A percentile compares a stretch with the other conserved stretches of the same genome.
These are phyloP conservation scores for cucumber (Cucumis sativus) DNA, from an alignment of 306 rosid species.

Conservation along the genomic window DNA sequence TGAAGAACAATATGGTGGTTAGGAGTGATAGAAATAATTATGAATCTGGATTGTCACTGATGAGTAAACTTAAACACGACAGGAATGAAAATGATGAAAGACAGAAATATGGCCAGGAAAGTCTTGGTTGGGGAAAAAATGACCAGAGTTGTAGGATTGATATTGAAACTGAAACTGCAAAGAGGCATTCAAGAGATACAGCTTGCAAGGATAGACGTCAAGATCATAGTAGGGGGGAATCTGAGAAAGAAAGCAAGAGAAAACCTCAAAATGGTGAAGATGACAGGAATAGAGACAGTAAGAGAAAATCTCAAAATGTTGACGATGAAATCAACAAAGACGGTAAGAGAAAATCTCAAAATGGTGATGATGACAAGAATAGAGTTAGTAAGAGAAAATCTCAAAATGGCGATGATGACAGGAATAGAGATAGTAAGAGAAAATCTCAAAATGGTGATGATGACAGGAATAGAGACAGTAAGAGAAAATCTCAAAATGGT, in stretches of 20 bases:
- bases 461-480: neutral
- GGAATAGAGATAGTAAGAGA: no score
- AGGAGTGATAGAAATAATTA: constrained; percentile 26
- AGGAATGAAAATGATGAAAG: constrained; percentile 8
- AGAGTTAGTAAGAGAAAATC: no score
- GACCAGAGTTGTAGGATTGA: constrained; percentile 13
- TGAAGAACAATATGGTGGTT: constrained; percentile 24
- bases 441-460: no score
- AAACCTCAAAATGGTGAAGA: no score
- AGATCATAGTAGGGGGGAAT: constrained; percentile 27
- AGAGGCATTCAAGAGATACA: constrained; percentile 36
- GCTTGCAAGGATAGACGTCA: constrained; percentile 30
- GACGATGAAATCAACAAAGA: no score
- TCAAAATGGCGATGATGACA: no score
- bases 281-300: no score
- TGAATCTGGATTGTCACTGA: constrained; percentile 21
- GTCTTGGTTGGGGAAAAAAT: constrained; percentile 13
- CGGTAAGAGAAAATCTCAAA: no score
- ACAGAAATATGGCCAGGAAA: constrained; percentile 9
- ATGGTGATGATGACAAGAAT: no score
- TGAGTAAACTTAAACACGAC: constrained; percentile 11
- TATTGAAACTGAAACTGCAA: constrained; percentile 32
- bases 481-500: constrained; percentile 34
- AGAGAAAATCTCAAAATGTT: no score
- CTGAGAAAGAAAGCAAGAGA: constrained; percentile 29